Base-by-base conservation (phyloP, 495 filamentous ascomycete species). In the Lindgomyces ingoldianus region DNA sequence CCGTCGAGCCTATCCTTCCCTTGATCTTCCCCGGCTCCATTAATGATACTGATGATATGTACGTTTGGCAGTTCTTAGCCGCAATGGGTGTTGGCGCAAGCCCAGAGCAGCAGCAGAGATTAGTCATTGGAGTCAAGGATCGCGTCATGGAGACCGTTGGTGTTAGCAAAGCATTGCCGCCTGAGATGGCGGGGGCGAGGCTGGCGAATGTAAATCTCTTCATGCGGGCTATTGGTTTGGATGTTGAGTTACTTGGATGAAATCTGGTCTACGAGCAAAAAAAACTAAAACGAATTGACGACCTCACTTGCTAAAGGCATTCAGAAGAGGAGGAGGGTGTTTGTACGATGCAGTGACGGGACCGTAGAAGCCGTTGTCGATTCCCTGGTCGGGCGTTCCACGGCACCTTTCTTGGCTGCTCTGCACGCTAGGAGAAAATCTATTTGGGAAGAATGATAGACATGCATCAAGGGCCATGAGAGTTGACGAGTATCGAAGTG, bases 61-160 rank as follows among this genome's bases (percentile, higher is more conserved):
- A 97, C 70, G 92, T 97, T 16, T 98, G 94, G 94, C 92, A 97
- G 74, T 96, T 98, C 76, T 81, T 98, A 62, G 94, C 94, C 18
- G 91, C 93, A 9, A 87, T 95, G 62, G 94, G 94, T 45, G 91
- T 96, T 64, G 92, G 91, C 33, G 93, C 94, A 36, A 91, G 84
- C 74, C 91, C 90, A 8, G 89, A 93, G 58, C 94, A 98, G 75
- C 95, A 98, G 76, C 91, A 96, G 75, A 82, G 91, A 47, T 80
- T 98, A 48, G 94, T 98, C 2, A 84, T 96, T 72, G 92, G 91
- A 51, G 95, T 98, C 51, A 98, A 97, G 87, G 95, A 98, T 69
- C 87, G 93, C 57, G 94, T 98, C 56, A 95, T 98, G 91, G 94
- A 96, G 72, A 98, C 94, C 2, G 89, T 97, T 8, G 77, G 80